A percentile compares a stretch with the other conserved stretches of the same genome.
phyloP scores from a whole-genome alignment of 768 basidiomycete species.

The Phylloporus scabripes region DNA sequence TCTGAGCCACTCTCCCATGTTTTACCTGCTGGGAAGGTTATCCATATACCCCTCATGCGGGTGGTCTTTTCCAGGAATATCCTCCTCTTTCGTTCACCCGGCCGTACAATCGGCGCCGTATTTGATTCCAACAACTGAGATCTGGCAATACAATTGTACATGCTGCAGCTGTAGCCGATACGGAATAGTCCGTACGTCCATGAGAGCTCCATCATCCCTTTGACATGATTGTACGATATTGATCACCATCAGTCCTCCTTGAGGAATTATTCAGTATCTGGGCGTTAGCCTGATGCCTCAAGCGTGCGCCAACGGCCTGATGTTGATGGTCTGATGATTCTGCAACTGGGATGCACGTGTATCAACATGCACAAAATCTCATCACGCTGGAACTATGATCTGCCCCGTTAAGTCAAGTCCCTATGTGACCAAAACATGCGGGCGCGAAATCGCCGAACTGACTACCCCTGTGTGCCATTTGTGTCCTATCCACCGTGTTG shows the following conservation, averaged over 20 bases:
- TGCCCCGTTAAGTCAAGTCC: constrained; percentile 9
- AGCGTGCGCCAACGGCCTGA: constrained; percentile 10
- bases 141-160: constrained; percentile 20
- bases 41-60: constrained; percentile 1
- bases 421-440: constrained; percentile 13
- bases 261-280: constrained; percentile 21
- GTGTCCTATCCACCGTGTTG: constrained; percentile 5
- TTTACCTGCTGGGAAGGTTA: not conserved
- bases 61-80: not conserved
- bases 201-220: constrained; percentile 19
- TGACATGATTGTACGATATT: constrained; percentile 21
- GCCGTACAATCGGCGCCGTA: constrained; percentile 19
- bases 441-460: constrained; percentile 12
- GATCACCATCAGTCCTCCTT: constrained; percentile 19
- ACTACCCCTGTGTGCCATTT: constrained; percentile 16
- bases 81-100: constrained; percentile 6
- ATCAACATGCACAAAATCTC: constrained; percentile 15
- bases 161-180: constrained; percentile 12
- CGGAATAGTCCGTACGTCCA: constrained; percentile 21
- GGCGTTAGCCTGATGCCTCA: constrained; percentile 17
- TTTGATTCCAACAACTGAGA: constrained; percentile 18
- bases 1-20: not conserved
- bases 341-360: constrained; percentile 18
- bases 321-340: constrained; percentile 10
- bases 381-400: constrained; percentile 7